phyloP scores from a whole-genome alignment of 2,329 filamentous ascomycete species.

The Colletotrichum orchidophilum region DNA sequence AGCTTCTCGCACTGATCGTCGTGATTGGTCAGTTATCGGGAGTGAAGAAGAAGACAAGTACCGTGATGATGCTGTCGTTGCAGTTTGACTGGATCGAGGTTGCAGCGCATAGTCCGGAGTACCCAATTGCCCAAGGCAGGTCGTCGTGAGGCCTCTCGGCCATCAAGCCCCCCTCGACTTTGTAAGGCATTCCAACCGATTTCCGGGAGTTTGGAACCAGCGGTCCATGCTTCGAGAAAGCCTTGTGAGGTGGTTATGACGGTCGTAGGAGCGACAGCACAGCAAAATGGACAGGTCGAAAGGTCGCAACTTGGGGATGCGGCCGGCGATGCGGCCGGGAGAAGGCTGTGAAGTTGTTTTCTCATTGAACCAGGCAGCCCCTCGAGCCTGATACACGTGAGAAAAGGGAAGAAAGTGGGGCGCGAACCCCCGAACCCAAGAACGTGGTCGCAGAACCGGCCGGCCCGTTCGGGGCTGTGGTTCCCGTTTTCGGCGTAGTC shows the following conservation, averaged over 20 bases:
- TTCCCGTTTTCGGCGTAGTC: slow-evolving; percentile 15
- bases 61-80: neutral
- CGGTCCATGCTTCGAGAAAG: slow-evolving; percentile 6
- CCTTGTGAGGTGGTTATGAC: slow-evolving; percentile 25
- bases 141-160: neutral
- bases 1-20: neutral
- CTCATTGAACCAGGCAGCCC: neutral
- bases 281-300: neutral
- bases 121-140: neutral
- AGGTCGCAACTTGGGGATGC: neutral
- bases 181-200: neutral
- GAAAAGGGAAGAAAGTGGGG: neutral
- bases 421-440: neutral
- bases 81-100: neutral
- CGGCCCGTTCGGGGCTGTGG: slow-evolving; percentile 32
- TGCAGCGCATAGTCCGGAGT: neutral
- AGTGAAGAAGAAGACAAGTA: neutral
- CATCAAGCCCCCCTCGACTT: neutral
- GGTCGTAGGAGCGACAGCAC: neutral
- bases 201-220: neutral
- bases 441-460: slow-evolving; percentile 12
- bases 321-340: slow-evolving; percentile 15
- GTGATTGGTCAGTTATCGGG: neutral
- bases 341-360: slow-evolving; percentile 20
- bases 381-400: neutral